phyloP scores from a whole-genome alignment of 192 early-diverging fungal genomes.

The Spizellomyces punctatus region DNA sequence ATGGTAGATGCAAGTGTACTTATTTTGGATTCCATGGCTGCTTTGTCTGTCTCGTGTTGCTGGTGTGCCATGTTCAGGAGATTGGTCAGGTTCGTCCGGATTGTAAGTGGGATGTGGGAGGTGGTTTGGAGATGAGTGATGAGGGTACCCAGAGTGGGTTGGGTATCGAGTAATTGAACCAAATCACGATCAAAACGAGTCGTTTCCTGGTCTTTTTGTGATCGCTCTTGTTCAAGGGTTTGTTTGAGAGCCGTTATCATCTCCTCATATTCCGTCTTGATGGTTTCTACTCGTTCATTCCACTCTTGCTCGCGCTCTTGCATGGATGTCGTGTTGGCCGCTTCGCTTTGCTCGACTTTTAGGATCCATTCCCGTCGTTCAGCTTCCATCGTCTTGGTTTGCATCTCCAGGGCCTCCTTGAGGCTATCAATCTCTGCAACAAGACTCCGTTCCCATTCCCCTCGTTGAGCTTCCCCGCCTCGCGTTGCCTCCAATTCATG shows the following conservation, averaged over 20 bases:
- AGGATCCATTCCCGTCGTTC: background rate
- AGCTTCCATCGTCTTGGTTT: constrained; percentile 5
- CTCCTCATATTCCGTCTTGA: background rate
- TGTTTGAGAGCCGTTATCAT: background rate
- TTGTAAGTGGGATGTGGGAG: too few relatives aligned
- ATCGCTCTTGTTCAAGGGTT: background rate
- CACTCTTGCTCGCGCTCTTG: background rate
- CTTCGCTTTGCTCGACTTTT: background rate
- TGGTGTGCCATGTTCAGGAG: too few relatives aligned
- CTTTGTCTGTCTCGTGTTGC: too few relatives aligned
- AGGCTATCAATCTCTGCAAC: too few relatives aligned
- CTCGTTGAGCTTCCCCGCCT: background rate
- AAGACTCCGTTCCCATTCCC: background rate
- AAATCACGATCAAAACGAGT: too few relatives aligned
- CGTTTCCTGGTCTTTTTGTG: too few relatives aligned
- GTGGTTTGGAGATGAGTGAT: too few relatives aligned
- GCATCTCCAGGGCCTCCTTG: background rate
- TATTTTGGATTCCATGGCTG: too few relatives aligned
- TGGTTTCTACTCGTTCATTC: background rate
- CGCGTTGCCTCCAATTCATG: background rate
- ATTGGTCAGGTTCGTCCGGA: too few relatives aligned
- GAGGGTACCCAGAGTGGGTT: too few relatives aligned
- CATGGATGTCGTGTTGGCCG: background rate
- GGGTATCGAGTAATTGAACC: too few relatives aligned
- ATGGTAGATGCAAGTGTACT: too few relatives aligned